Percentiles rank a stretch among this genome's conserved stretches.
These are phyloP conservation scores for Saksenaea vasiformis DNA, from an alignment of 371 early-diverging fungal species.

Conservation along the genomic window DNA sequence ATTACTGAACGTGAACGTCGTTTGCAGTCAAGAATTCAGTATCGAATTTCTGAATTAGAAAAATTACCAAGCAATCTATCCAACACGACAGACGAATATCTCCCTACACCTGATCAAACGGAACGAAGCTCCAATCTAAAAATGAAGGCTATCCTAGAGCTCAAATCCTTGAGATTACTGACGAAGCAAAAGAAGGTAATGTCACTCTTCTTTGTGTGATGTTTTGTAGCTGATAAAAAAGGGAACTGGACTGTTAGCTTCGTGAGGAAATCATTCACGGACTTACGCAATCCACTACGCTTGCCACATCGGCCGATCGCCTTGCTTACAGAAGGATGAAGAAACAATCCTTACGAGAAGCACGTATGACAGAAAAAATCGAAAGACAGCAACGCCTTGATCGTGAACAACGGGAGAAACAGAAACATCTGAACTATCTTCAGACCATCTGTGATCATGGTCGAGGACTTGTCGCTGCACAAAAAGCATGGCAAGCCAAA, in stretches of 20 bases:
- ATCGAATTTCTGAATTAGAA: constrained; percentile 80
- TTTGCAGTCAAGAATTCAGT: constrained; percentile 63
- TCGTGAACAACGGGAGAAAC: constrained; percentile 82
- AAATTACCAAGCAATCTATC: constrained; percentile 36
- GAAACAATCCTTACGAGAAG: constrained; percentile 88
- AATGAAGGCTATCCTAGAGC: constrained; percentile 80
- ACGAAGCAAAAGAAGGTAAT: constrained; percentile 75
- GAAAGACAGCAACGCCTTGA: constrained; percentile 89
- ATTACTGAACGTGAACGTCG: constrained; percentile 76
- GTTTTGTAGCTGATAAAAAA: too few species aligned
- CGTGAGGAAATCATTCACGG: constrained; percentile 79
- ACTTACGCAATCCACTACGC: constrained; percentile 66
- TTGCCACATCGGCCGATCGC: constrained; percentile 82
- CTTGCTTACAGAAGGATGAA: constrained; percentile 82
- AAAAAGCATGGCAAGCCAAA: constrained; percentile 62
- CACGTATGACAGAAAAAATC: constrained; percentile 86
- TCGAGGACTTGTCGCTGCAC: constrained; percentile 65
- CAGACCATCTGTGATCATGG: constrained; percentile 80
- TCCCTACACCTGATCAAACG: constrained; percentile 14
- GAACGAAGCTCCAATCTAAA: constrained; percentile 17
- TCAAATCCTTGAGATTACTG: constrained; percentile 79
- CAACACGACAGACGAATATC: constrained; percentile 11
- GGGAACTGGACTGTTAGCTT: constrained; percentile 61
- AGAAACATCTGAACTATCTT: constrained; percentile 82
- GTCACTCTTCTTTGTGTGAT: too few species aligned